phyloP scores from a whole-genome alignment of 495 filamentous ascomycete species.

The Talaromyces proteolyticus region DNA sequence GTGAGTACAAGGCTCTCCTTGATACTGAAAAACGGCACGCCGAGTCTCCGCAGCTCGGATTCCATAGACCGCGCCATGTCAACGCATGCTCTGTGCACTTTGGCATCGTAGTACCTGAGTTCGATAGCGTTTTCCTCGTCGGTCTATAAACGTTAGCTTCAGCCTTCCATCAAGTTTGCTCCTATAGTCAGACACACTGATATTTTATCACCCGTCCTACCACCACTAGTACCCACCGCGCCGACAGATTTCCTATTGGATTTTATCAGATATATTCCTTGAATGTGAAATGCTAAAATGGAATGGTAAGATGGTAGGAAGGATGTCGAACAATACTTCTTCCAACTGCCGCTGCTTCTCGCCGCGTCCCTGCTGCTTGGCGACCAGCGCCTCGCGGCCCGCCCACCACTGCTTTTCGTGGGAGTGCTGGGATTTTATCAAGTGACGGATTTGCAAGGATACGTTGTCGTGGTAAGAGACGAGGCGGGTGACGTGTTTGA shows the following conservation, averaged over 20 bases:
- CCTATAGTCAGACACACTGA: too few species aligned
- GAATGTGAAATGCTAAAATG: too few species aligned
- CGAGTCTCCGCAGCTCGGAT: constrained; percentile 47
- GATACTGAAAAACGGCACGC: constrained; percentile 62
- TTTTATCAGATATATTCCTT: too few species aligned
- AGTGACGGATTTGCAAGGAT: constrained; percentile 34
- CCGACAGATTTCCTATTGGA: constrained; percentile 36
- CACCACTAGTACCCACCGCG: too few species aligned
- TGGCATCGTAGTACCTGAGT: constrained; percentile 50
- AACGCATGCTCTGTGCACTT: constrained; percentile 52
- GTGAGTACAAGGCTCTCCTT: constrained; percentile 30
- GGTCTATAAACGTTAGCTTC: too few species aligned
- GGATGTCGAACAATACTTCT: constrained; percentile 34
- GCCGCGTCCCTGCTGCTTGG: constrained; percentile 39
- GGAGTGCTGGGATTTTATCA: constrained; percentile 58
- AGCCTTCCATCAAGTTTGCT: too few species aligned
- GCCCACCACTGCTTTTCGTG: constrained; percentile 63
- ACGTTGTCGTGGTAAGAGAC: constrained; percentile 42
- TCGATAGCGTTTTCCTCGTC: constrained; percentile 46
- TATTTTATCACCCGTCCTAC: too few species aligned
- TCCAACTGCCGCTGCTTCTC: constrained; percentile 50
- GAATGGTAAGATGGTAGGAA: too few species aligned
- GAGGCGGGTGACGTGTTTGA: constrained; percentile 56
- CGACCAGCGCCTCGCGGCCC: constrained; percentile 42
- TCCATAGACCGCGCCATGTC: constrained; percentile 55